Base-by-base conservation (phyloP, 129 eudicot genomes). In the Escallonia herrerae region DNA sequence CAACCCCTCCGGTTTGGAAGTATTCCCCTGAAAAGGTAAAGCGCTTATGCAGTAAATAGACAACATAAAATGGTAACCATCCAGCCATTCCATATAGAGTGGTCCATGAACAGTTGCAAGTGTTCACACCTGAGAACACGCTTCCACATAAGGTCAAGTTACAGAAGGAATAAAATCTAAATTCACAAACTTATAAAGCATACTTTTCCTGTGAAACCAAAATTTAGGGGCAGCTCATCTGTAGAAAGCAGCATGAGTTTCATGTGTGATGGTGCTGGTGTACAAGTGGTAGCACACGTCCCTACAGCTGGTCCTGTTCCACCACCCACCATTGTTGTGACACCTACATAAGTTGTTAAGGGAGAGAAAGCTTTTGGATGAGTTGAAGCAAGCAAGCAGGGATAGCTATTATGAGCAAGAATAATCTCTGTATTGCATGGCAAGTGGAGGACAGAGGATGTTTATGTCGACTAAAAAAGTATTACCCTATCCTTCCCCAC, bases 271-370 rank as follows among this genome's bases (percentile, higher is more conserved):
- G 95, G 84, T 63, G 86, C 95, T 7, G 99, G 99, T 40, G 99
- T 93, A 66, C 96, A 89, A 60, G 99, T 89, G 64, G 99, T 93
- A 55, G 99, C 99, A 63, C 99, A 91, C 33, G 99, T 86, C 76
- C 99, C 99, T 9, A 77, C 65, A 64, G 99, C 83, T 63, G 99
- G 99, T 62, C 99, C 99, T 1, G 99, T 93, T 62, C 99, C 99
- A 68, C 99, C 99, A 75, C 99, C 99, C 54, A 93, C 86, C 71
- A 93, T 7, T n/a, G 99, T 93, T 40, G 99, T 93, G 80, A 93
- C 74, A 41, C 97, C 97, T 91, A 65, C 50, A 71, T 5, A 74
- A 5, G 47, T 64, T 43, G 46, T 43, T 9, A 75, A 50, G 52
- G 40, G 42, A 48, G 22, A 53, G 64, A 48, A 15, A 43, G 64